Evolutionary conservation across 768 basidiomycete genomes (phyloP).

Genomic region (Multifurca ochricompacta): DNA sequence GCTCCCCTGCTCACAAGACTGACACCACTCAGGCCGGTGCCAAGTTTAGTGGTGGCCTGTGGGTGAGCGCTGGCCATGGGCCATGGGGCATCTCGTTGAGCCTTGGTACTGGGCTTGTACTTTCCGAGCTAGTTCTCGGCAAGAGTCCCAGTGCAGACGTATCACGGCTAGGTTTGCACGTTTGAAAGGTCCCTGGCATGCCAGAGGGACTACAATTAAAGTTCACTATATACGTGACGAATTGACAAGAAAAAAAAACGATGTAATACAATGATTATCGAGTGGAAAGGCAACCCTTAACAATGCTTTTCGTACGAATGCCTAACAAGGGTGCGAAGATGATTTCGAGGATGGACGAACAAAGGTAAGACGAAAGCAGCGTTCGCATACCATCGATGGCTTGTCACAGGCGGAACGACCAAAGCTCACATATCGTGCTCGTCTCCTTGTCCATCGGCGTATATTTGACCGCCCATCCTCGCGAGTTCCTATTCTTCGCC

Average conservation of each 20-base stretch:
- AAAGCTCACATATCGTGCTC: slow-evolving; percentile 5
- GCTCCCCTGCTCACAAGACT: slow-evolving; percentile 29
- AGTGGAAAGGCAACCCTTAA: background rate
- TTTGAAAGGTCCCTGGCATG: background rate
- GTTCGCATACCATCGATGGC: background rate
- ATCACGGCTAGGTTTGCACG: background rate
- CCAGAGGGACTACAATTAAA: background rate
- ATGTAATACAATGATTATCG: background rate
- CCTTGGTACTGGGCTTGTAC: slow-evolving; percentile 28
- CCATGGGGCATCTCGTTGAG: slow-evolving; percentile 33
- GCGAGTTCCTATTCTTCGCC: slow-evolving; percentile 49
- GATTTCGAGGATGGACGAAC: slow-evolving; percentile 19
- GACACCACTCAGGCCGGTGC: slow-evolving; percentile 25
- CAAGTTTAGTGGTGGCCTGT: slow-evolving; percentile 24
- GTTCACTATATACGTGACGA: background rate
- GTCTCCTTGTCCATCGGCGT: slow-evolving; percentile 27
- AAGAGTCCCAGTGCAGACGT: slow-evolving; percentile 27
- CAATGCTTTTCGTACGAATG: background rate
- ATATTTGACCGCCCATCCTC: slow-evolving; percentile 39
- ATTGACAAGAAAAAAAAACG: background rate
- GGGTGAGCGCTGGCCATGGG: slow-evolving; percentile 32
- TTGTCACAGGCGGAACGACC: background rate
- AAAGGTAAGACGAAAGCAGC: slow-evolving; percentile 10
- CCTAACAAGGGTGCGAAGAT: background rate
- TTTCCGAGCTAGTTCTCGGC: slow-evolving; percentile 27